phyloP scores from a whole-genome alignment of 2,329 filamentous ascomycete species.

The Geosmithia putterillii region DNA sequence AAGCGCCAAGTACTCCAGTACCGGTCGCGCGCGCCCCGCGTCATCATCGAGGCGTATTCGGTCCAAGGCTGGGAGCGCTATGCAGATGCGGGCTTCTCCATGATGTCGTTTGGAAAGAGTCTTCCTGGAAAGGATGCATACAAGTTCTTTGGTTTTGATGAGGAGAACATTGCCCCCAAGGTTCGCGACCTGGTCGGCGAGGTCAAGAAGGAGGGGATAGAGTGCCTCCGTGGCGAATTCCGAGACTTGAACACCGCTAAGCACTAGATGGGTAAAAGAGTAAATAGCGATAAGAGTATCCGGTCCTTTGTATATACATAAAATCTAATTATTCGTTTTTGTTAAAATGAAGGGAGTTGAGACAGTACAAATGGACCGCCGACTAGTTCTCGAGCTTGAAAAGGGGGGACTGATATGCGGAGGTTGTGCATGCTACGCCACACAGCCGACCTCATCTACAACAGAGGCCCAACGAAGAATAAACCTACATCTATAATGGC shows the following conservation, averaged over 20 bases:
- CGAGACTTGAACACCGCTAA: conserved; percentile 8
- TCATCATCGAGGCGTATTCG: conserved; percentile 49
- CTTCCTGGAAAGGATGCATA: conserved; percentile 42
- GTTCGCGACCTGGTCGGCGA: conserved; percentile 17
- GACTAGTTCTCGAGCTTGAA: too few relatives aligned
- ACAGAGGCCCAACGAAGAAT: too few relatives aligned
- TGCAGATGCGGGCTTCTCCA: conserved; percentile 40
- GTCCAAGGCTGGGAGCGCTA: conserved; percentile 48
- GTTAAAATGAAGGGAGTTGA: too few relatives aligned
- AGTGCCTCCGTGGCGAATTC: conserved; percentile 11
- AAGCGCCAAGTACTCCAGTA: conserved; percentile 29
- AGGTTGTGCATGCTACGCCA: too few relatives aligned
- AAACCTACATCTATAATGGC: too few relatives aligned
- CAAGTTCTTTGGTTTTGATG: conserved; percentile 42
- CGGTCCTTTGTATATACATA: background rate
- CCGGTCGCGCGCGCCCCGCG: conserved; percentile 26
- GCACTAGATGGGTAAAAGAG: background rate
- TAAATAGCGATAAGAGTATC: background rate
- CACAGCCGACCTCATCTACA: too few relatives aligned
- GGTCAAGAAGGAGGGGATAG: conserved; percentile 9
- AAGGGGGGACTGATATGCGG: too few relatives aligned
- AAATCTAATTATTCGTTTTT: too few relatives aligned
- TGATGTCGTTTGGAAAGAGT: conserved; percentile 42
- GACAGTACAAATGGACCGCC: too few relatives aligned
- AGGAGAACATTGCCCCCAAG: conserved; percentile 22